These are phyloP conservation scores for Zygotorulaspora mrakii DNA, from an alignment of 1,139 yeast species.

Conservation along the genomic window DNA sequence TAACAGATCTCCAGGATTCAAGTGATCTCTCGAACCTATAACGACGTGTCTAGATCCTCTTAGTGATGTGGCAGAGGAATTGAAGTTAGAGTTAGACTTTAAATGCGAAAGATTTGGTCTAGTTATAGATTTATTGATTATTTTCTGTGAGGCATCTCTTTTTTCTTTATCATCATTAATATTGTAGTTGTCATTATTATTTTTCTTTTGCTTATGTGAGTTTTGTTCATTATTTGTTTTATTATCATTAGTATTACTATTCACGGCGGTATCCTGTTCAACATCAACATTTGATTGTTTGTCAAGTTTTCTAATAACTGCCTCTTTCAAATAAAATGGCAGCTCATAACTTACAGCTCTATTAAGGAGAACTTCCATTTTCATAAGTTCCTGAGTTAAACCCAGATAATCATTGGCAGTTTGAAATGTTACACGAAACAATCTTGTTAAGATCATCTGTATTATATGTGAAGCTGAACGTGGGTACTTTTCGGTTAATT, in stretches of 20 bases:
- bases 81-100: conserved; percentile 7
- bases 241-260: neutral
- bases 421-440: conserved; percentile 86
- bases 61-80: conserved; percentile 9
- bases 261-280: conserved; percentile 2
- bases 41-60: conserved; percentile 58
- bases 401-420: conserved; percentile 87
- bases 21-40: conserved; percentile 53
- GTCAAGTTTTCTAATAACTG: conserved; percentile 48
- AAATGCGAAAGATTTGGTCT: conserved; percentile 13
- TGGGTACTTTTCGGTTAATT: conserved; percentile 74
- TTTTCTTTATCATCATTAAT: conserved; percentile 2
- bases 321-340: conserved; percentile 58
- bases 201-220: neutral
- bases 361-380: conserved; percentile 70
- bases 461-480: conserved; percentile 90
- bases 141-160: conserved; percentile 1
- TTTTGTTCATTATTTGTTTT: neutral
- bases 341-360: conserved; percentile 45
- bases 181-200: neutral
- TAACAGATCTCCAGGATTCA: conserved; percentile 80
- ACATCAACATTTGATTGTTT: conserved; percentile 5
- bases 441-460: conserved; percentile 81
- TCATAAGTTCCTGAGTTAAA: conserved; percentile 73
- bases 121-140: conserved; percentile 3